Percentiles rank a stretch among this genome's conserved stretches.
Evolutionary conservation across 805 yeast genomes (phyloP).

Genomic region (Starmera pachycereana): DNA sequence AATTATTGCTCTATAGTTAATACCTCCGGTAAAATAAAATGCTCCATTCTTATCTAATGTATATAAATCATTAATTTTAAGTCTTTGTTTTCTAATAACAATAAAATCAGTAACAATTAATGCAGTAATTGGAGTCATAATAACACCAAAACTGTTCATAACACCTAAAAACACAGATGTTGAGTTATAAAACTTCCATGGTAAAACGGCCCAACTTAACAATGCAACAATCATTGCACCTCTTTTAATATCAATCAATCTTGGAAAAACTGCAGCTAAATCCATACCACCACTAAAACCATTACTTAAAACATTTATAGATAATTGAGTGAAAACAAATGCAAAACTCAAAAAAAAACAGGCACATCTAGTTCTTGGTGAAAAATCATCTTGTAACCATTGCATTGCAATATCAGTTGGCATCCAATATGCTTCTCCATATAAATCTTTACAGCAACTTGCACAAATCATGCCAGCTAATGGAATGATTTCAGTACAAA

Average conservation of each 20-base stretch:
- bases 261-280: conserved; percentile 15
- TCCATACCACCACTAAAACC: conserved; percentile 27
- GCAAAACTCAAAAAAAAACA: conserved; percentile 29
- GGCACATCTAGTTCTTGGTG: conserved; percentile 28
- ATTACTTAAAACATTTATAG: conserved; percentile 26
- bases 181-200: conserved; percentile 29
- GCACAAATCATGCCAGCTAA: conserved; percentile 30
- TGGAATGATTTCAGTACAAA: conserved; percentile 29
- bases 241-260: conserved; percentile 22
- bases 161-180: conserved; percentile 26
- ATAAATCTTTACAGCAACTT: conserved; percentile 22
- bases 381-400: conserved; percentile 28
- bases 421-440: conserved; percentile 27
- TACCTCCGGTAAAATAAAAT: conserved; percentile 22
- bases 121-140: conserved; percentile 27
- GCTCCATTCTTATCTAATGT: conserved; percentile 18
- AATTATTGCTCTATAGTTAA: conserved; percentile 20
- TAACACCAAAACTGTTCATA: conserved; percentile 28
- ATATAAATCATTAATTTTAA: conserved; percentile 26
- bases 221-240: conserved; percentile 26
- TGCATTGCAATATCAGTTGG: conserved; percentile 27
- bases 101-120: conserved; percentile 27
- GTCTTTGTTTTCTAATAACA: conserved; percentile 21
- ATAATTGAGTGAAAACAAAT: conserved; percentile 25
- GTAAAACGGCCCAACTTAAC: conserved; percentile 28